These are phyloP conservation scores for Rickenella mellea DNA, from an alignment of 768 basidiomycete genomes.

Conservation along the genomic window DNA sequence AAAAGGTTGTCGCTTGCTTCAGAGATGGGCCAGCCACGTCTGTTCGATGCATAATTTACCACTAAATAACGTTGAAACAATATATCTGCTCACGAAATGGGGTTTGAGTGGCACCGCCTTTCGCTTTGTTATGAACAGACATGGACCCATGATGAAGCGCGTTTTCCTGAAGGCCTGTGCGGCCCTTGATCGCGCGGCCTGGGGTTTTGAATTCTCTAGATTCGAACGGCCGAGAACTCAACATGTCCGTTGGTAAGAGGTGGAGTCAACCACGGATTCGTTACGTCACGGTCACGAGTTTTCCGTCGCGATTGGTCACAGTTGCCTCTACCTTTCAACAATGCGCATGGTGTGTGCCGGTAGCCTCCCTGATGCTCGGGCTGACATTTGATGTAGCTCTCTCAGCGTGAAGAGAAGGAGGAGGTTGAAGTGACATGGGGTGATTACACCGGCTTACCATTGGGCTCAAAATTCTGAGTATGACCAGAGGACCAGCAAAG, in stretches of 20 bases:
- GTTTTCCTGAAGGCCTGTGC: constrained; percentile 40
- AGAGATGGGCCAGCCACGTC: neutral
- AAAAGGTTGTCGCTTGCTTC: neutral
- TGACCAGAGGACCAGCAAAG: constrained; percentile 74
- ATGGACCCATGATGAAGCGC: constrained; percentile 25
- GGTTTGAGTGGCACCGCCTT: constrained; percentile 16
- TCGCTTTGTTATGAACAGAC: constrained; percentile 38
- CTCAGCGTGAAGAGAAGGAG: constrained; percentile 64
- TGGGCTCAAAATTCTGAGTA: neutral
- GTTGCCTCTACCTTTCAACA: constrained; percentile 15
- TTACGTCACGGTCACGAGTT: too few relatives aligned
- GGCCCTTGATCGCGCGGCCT: constrained; percentile 32
- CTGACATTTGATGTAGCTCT: constrained; percentile 41
- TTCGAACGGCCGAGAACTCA: too few relatives aligned
- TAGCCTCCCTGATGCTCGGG: neutral
- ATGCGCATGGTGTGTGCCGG: constrained; percentile 45
- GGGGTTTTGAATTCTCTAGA: too few relatives aligned
- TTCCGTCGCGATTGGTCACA: too few relatives aligned
- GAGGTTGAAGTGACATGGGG: constrained; percentile 84
- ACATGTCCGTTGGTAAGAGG: too few relatives aligned
- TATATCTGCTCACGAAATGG: neutral
- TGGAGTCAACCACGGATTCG: too few relatives aligned
- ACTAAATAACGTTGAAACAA: constrained; percentile 11
- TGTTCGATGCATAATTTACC: neutral
- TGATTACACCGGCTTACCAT: constrained; percentile 21